phyloP scores from a whole-genome alignment of 768 basidiomycete genomes.

The Crepidotus variabilis region DNA sequence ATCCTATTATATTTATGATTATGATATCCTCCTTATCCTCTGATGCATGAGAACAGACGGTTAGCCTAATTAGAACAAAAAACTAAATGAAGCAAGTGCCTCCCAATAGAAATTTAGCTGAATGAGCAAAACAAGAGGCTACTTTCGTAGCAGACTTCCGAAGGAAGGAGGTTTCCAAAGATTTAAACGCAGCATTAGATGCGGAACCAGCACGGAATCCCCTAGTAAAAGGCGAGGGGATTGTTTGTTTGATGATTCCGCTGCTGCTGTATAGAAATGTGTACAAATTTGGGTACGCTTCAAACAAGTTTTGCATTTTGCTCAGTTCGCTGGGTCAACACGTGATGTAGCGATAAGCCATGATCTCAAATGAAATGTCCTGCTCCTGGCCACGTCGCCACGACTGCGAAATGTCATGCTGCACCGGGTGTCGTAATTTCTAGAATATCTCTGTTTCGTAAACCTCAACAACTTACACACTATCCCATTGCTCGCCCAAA shows the following conservation, averaged over 20 bases:
- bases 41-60: no score
- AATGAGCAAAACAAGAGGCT: not conserved
- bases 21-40: no score
- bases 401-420: no score
- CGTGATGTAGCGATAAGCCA: slow-evolving; percentile 14
- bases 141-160: slow-evolving; percentile 14
- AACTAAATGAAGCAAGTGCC: no score
- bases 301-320: slow-evolving; percentile 33
- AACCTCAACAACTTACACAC: no score
- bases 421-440: no score
- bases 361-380: no score
- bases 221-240: slow-evolving; percentile 58
- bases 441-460: no score
- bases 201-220: slow-evolving; percentile 46
- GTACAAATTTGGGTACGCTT: not conserved
- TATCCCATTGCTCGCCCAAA: not conserved
- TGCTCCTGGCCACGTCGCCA: no score
- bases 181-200: slow-evolving; percentile 39
- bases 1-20: no score
- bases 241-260: slow-evolving; percentile 45
- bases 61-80: no score
- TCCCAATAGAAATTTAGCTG: no score
- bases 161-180: slow-evolving; percentile 37
- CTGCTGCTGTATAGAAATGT: slow-evolving; percentile 28
- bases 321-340: slow-evolving; percentile 31